phyloP scores from a whole-genome alignment of 768 basidiomycete species.

The Phylloporus arenicola region DNA sequence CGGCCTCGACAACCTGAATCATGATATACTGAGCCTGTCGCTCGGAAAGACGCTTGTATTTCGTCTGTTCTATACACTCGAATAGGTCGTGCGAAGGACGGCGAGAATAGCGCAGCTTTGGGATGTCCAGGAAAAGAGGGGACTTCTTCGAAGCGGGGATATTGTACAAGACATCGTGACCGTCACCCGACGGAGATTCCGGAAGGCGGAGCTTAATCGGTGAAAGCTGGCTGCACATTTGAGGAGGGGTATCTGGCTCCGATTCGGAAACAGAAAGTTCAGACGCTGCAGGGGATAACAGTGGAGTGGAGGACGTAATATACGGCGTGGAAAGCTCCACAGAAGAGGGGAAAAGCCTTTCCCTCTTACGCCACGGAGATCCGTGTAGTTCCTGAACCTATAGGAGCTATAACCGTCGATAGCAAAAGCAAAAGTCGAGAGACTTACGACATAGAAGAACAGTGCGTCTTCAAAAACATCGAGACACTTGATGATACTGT shows the following conservation, averaged over 20 bases:
- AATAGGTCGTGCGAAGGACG: slow-evolving; percentile 89
- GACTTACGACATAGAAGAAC: slow-evolving; percentile 82
- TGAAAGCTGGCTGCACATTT: slow-evolving; percentile 22
- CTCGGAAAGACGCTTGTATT: slow-evolving; percentile 74
- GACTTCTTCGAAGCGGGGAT: slow-evolving; percentile 10
- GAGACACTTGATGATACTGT: slow-evolving; percentile 76
- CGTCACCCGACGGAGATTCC: slow-evolving; percentile 11
- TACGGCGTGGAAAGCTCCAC: slow-evolving; percentile 21
- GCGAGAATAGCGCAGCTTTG: slow-evolving; percentile 48
- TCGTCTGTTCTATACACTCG: slow-evolving; percentile 89
- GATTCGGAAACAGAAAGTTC: slow-evolving; percentile 42
- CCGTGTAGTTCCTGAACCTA: slow-evolving; percentile 93
- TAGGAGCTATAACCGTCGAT: slow-evolving; percentile 5
- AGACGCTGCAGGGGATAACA: slow-evolving; percentile 53
- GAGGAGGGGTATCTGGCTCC: slow-evolving; percentile 41
- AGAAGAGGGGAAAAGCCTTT: slow-evolving; percentile 29
- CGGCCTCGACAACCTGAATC: slow-evolving; percentile 80
- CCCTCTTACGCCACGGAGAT: slow-evolving; percentile 68
- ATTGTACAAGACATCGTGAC: slow-evolving; percentile 1
- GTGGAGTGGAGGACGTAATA: slow-evolving; percentile 41
- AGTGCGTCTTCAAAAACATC: slow-evolving; percentile 79
- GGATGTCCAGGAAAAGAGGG: slow-evolving; percentile 11
- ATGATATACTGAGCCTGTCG: slow-evolving; percentile 78
- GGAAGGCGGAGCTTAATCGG: slow-evolving; percentile 16
- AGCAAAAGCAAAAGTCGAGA: not conserved